Evolutionary conservation across 1,139 yeast species (phyloP).

Genomic region (Taphrina confusa): DNA sequence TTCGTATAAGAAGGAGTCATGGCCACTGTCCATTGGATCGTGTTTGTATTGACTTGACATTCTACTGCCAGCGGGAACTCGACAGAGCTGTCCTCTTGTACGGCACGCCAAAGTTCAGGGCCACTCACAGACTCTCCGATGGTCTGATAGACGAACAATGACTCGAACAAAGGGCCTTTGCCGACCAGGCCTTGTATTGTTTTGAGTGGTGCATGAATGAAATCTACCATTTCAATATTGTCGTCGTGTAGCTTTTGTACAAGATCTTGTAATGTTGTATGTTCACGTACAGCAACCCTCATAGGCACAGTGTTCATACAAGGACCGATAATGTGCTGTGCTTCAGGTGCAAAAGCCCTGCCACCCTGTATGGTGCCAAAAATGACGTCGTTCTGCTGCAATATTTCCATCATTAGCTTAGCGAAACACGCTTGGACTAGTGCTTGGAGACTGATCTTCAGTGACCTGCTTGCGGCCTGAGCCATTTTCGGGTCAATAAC

Average conservation of each 20-base stretch:
- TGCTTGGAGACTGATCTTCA: slow-evolving; percentile 40
- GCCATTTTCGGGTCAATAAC: background rate
- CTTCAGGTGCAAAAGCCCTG: slow-evolving; percentile 37
- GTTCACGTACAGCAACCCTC: slow-evolving; percentile 19
- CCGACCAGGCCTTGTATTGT: slow-evolving; percentile 23
- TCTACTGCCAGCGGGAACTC: slow-evolving; percentile 42
- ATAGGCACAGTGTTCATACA: slow-evolving; percentile 41
- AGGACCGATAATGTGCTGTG: slow-evolving; percentile 40
- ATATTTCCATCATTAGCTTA: slow-evolving; percentile 35
- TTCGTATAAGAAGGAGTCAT: slow-evolving; percentile 24
- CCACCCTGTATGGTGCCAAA: slow-evolving; percentile 41
- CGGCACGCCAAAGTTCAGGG: slow-evolving; percentile 31
- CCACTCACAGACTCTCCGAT: background rate
- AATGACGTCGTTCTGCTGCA: slow-evolving; percentile 30
- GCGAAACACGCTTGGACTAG: slow-evolving; percentile 40
- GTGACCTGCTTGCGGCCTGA: background rate
- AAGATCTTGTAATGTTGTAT: slow-evolving; percentile 13
- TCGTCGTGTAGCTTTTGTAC: slow-evolving; percentile 30
- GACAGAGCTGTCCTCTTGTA: slow-evolving; percentile 27
- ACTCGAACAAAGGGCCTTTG: slow-evolving; percentile 39
- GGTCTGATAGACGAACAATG: slow-evolving; percentile 40
- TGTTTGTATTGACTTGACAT: slow-evolving; percentile 23
- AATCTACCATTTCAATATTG: slow-evolving; percentile 24
- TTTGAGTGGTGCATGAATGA: slow-evolving; percentile 36
- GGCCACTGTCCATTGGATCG: slow-evolving; percentile 39